phyloP scores from a whole-genome alignment of 2,329 filamentous ascomycete genomes.

The Xylaria sp. region DNA sequence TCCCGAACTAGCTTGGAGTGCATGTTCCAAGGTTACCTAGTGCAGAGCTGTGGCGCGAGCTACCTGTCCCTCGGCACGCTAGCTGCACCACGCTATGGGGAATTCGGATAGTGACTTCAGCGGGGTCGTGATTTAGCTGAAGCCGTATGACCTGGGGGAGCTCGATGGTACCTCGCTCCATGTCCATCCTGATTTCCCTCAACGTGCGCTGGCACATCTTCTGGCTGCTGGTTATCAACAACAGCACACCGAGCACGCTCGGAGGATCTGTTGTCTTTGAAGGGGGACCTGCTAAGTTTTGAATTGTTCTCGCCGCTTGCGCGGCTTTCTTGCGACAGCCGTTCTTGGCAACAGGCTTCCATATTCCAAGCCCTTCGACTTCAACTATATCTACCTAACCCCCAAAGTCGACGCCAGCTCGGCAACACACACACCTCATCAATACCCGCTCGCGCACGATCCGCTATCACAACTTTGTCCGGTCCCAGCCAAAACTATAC shows the following conservation, averaged over 20 bases:
- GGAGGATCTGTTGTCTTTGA: neutral
- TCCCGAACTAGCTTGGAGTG: too few species aligned
- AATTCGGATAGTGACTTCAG: slow-evolving; percentile 28
- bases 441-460: too few species aligned
- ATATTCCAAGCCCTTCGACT: neutral
- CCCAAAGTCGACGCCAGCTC: neutral
- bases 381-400: neutral
- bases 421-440: neutral
- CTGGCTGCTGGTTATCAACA: neutral
- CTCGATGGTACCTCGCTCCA: neutral
- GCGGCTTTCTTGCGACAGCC: slow-evolving; percentile 1
- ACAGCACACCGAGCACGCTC: neutral
- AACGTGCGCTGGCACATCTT: neutral
- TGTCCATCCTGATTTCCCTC: neutral
- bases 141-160: too few species aligned
- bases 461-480: too few species aligned
- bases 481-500: too few species aligned
- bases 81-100: slow-evolving; percentile 4
- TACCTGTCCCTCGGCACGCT: slow-evolving; percentile 16
- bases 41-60: slow-evolving; percentile 36
- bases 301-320: neutral
- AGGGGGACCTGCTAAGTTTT: neutral
- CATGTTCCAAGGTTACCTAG: too few species aligned
- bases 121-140: slow-evolving; percentile 24
- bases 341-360: slow-evolving; percentile 14